These are phyloP conservation scores for Auriscalpium microsporum DNA, from an alignment of 768 basidiomycete genomes.

Conservation along the genomic window DNA sequence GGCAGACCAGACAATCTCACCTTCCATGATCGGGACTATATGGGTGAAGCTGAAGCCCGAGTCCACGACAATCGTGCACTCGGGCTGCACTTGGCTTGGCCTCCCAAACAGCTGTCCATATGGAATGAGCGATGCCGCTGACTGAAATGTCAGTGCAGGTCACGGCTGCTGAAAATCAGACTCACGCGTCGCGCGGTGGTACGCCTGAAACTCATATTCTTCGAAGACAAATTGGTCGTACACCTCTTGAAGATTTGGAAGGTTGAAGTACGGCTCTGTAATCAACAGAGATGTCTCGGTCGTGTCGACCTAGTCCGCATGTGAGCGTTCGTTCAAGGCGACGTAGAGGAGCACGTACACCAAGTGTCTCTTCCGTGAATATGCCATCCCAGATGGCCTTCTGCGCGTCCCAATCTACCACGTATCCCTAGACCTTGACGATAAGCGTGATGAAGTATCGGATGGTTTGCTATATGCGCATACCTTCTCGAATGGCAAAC, in stretches of 20 bases:
- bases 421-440: slow-evolving; percentile 57
- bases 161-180: slow-evolving; percentile 13
- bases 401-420: slow-evolving; percentile 93
- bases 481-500: slow-evolving; percentile 85
- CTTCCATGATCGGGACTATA: slow-evolving; percentile 73
- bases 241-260: slow-evolving; percentile 84
- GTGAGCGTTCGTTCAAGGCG: not conserved
- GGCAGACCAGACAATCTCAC: slow-evolving; percentile 67
- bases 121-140: slow-evolving; percentile 76
- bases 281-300: slow-evolving; percentile 68
- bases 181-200: slow-evolving; percentile 76
- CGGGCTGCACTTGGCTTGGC: slow-evolving; percentile 44
- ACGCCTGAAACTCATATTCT: slow-evolving; percentile 88
- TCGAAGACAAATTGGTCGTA: slow-evolving; percentile 96
- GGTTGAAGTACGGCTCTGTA: slow-evolving; percentile 92
- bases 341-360: slow-evolving; percentile 33
- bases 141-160: slow-evolving; percentile 13
- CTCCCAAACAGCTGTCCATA: slow-evolving; percentile 61
- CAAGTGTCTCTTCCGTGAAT: slow-evolving; percentile 64
- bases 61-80: slow-evolving; percentile 80
- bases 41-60: slow-evolving; percentile 94
- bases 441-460: slow-evolving; percentile 12
- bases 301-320: slow-evolving; percentile 52
- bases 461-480: slow-evolving; percentile 9
- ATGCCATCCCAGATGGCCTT: slow-evolving; percentile 91